Base-by-base conservation (phyloP, 1,139 yeast genomes). In the Sugiyamaella grinbergsii region DNA sequence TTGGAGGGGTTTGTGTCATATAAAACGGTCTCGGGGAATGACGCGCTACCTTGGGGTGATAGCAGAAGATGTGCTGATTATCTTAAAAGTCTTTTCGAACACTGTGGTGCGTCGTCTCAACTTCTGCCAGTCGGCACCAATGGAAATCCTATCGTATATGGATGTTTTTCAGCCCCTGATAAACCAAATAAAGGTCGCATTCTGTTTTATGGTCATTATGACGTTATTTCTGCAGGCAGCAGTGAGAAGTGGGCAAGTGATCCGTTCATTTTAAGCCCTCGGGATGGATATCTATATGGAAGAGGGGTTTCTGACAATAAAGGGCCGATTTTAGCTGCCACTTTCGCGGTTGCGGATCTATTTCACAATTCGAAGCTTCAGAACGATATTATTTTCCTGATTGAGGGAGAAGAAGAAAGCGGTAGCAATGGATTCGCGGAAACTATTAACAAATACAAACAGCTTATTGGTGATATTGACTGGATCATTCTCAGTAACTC, bases 391-490 rank as follows among this genome's bases (percentile, higher is more conserved):
- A 82, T 87, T 0, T 91, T 93, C 61, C 67, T 93, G 16, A 77
- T 93, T 49, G 98, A 93, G 68, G 98, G 98, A 38, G 96, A 90
- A 67, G 98, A 93, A 67, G 98, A 93, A 67, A 80, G 88, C 56
- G 98, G 98, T 0, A 87, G 96, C 0, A 79, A 78, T 58, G 96
- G 98, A 0, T 89, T 93, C 66, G 83, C 83, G 59, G 76, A 80
- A 6, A 83, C 85, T 1, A 77, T 93, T 26, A 62, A 65, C 19
- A 69, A 74, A 38, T 71, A 84, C 45, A 71, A 73, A 47, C 70
- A 67, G 1, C 57, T 80, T 3, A 79, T 89, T 60, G 94, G 94
- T 1, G 66, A 70, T 15, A 80, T 93, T 50, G 97, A 93, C 69
- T 91, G 96, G 95, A 82, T 93, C 33, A 70, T 93, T 60, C 75